phyloP scores from a whole-genome alignment of 495 filamentous ascomycete genomes.

The Penicillium cinerascens region DNA sequence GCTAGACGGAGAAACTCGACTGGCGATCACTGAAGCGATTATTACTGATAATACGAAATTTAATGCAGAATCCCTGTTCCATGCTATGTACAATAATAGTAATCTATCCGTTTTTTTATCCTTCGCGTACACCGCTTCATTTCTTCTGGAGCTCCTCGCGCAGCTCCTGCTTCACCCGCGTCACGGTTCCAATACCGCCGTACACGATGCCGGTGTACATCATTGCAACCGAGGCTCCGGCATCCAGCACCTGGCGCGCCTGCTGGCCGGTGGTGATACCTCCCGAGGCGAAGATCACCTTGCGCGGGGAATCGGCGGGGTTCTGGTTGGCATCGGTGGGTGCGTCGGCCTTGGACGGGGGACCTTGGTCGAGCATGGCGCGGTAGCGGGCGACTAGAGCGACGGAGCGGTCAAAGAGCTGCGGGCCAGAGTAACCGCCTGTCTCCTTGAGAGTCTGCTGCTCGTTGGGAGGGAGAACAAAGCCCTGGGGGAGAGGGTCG shows the following conservation, averaged over 20 bases:
- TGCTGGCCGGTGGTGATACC: conserved; percentile 84
- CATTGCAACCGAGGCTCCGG: conserved; percentile 85
- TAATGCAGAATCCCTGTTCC: conserved; percentile 5
- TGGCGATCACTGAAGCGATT: not conserved
- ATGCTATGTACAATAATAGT: conserved; percentile 27
- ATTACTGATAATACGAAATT: not conserved
- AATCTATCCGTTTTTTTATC: not conserved
- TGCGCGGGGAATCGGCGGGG: conserved; percentile 40
- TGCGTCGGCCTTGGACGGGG: conserved; percentile 17
- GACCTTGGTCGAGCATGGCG: conserved; percentile 59
- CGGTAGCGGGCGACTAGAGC: conserved; percentile 76
- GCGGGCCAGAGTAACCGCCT: conserved; percentile 88
- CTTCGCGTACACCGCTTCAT: conserved; percentile 15
- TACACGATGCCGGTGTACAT: conserved; percentile 81
- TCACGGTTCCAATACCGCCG: conserved; percentile 79
- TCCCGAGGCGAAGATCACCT: conserved; percentile 88
- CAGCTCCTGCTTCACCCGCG: conserved; percentile 84
- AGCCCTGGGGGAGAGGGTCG: conserved; percentile 60
- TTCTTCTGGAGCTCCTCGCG: conserved; percentile 48
- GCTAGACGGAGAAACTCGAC: too few species aligned
- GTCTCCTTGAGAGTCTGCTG: conserved; percentile 64
- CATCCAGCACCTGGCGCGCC: conserved; percentile 72
- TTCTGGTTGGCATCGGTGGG: conserved; percentile 12
- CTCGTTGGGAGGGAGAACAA: conserved; percentile 62
- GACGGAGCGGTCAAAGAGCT: conserved; percentile 74